Evolutionary conservation across 2,329 filamentous ascomycete genomes (phyloP), one percentile per base, ranked within the genome.

Genomic region (Sarocladium brachiariae): DNA sequence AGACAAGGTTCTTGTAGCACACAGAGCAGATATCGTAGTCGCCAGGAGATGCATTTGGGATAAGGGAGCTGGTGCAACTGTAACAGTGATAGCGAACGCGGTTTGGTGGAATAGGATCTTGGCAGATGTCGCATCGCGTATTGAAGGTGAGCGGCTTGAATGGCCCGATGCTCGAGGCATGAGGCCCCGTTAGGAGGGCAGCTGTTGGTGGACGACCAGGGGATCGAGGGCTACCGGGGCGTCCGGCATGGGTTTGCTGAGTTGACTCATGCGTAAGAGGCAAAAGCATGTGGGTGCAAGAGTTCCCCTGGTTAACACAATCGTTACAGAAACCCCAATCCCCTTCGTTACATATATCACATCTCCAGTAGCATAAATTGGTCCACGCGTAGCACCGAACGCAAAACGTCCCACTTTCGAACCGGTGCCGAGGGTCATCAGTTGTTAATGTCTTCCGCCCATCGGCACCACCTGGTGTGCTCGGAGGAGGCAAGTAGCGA

Each of bases 241-340:
- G 69, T 16, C 63, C 50, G 2, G 55, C 53, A 18, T 49, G 49
- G 55, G 57, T 56, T 4, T 63, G 57, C 8, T 65, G 59, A 1
- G 64, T 59, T 24, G 70, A 65, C 39, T 79, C 74, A 57, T 89
- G 85, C 1, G 83, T 80, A 39, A 95, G 72, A 0, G 91, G 89
- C 1, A 95, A 72, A 1, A 97, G 74, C 6, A 86, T 76, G 61
- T 97, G 92, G 0, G 84, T 87, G 67, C 92, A 97, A 53, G 83
- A 86, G 53, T 77, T 77, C 14, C 89, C 90, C 64, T 85, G 83
- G 53, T 92, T 91, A 25, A 96, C 89, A 57, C 92, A 97, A 53
- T 77, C 71, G 59, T 91, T 89, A 68, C 92, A 97, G 63, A 89
- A 96, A 0, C 92, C 92, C 91, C 91, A 97, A 61, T 95, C 91